Base-by-base conservation (phyloP, 2,329 filamentous ascomycete genomes). In the Fusarium sp. region DNA sequence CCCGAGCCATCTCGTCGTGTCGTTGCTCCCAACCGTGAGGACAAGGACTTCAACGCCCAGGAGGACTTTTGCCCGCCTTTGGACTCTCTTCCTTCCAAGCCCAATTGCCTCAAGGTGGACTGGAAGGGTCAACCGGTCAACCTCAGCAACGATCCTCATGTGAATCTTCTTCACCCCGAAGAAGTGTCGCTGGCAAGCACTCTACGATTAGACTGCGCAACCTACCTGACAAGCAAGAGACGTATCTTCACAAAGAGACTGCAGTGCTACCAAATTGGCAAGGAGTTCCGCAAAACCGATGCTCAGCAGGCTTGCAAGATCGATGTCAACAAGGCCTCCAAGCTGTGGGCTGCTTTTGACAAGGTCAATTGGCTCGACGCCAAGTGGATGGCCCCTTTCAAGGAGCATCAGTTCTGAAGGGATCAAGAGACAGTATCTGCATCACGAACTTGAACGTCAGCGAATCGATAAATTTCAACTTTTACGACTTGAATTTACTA, bases 291-390 rank as follows among this genome's bases (percentile, higher is more conserved):
- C 77, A 97, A 97, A 86, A 98, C 95, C 2, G 93, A 97, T 76
- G 93, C 94, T 7, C 95, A 98, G 78, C 92, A 97, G 77, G 93
- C 93, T n/a, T 97, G 93, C 85, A 96, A 96, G 83, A 97, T 97
- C 67, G 95, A 98, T 74, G 95, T 98, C 77, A 97, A 97, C 84
- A 98, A 97, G 83, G 93, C 94, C 5, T 96, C 93, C 69, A 95
- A 95, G 78, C 84, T 98, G 45, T 97, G 93, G 92, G 90, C 89
- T 36, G 93, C 93, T 8, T 98, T 93, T 76, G 92, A 97, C 48
- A 90, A 89, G 72, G 92, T 96, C 36, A 91, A 91, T 71, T 97
- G 94, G 93, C 88, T 97, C 66, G 84, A 91, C 7, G 76, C 81
- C 17, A 69, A 76, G 5, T 84, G 82, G 80, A 79, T 87, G 64